Base-by-base conservation (phyloP, 1,284 basidiomycete species). In the Trametes pubescens region DNA sequence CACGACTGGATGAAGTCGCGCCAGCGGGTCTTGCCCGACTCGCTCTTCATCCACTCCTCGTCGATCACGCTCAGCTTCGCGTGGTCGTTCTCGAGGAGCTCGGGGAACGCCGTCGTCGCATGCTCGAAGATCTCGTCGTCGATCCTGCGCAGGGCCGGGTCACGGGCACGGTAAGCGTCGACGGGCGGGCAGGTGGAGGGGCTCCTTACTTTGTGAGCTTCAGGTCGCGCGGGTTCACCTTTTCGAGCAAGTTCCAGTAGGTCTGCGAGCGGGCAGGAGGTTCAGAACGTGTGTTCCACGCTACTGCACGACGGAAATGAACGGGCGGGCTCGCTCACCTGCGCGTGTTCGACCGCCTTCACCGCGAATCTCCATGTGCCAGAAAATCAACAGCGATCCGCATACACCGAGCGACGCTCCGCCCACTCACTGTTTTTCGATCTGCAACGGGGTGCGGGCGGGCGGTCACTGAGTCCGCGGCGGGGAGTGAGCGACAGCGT, bases 41-140 rank as follows among this genome's bases (percentile, higher is more conserved):
- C 78, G 69, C 89, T 94, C 86, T 99, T 99, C 90, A 99, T 92
- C 81, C 86, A 89, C n/a, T 97, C 91, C 78, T 99, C 97, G 77
- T 98, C 90, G 29, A 99, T 80, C 73, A 87, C 87, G 66, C 79
- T 78, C 51, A 99, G 81, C 65, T 88, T 88, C 58, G 85, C 84
- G 72, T 94, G 83, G 18, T 87, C 84, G 51, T 83, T 76, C 66
- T 84, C 83, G 43, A 84, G 80, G 68, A 95, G 84, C 76, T 98
- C 95, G 26, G 97, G 96, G 81, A 99, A 99, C 38, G 83, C 81
- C 66, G 81, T 77, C 75, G 91, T 83, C 65, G 93, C 86, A 76
- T 96, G 87, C 49, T 90, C 85, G 78, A 86, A 92, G 74, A 99
- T 95, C 75, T 96, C 95, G 76, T 98, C 94, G 79, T 99, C 97